Evolutionary conservation across 2,329 filamentous ascomycete species (phyloP).

Genomic region (Paraphoma chrysanthemicola): DNA sequence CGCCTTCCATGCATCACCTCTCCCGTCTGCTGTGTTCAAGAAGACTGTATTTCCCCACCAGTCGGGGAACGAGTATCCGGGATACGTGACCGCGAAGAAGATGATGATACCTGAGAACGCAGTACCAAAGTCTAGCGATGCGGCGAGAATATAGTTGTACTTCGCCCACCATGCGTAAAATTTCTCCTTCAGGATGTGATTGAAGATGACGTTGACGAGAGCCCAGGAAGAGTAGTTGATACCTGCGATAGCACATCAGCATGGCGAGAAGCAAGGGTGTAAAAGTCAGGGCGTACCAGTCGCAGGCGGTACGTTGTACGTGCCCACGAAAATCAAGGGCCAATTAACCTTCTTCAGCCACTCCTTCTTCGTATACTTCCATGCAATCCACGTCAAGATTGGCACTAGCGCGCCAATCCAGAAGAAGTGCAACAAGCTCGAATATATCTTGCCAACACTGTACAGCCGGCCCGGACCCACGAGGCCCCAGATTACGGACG

Average conservation of each 20-base stretch:
- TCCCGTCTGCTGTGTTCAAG: background rate
- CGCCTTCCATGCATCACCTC: background rate
- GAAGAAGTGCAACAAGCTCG: conserved; percentile 67
- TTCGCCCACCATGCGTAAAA: background rate
- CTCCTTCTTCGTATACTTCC: background rate
- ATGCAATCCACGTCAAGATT: conserved; percentile 30
- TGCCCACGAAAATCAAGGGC: background rate
- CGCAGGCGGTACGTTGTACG: background rate
- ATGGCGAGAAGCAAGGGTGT: background rate
- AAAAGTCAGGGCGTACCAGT: background rate
- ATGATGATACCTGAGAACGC: background rate
- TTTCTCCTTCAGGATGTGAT: background rate
- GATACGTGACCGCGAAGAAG: background rate
- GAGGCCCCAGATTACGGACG: conserved; percentile 72
- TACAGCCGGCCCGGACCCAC: conserved; percentile 70
- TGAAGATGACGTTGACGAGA: background rate
- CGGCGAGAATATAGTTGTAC: background rate
- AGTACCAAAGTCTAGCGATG: background rate
- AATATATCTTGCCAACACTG: conserved; percentile 68
- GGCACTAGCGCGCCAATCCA: conserved; percentile 62
- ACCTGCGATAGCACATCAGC: background rate
- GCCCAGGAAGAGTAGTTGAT: background rate
- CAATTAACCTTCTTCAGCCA: background rate
- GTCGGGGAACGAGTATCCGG: background rate
- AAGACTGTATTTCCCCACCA: background rate